Conservation (phyloP, 83 land plant genomes). For the Picea engelmannii region DNA sequence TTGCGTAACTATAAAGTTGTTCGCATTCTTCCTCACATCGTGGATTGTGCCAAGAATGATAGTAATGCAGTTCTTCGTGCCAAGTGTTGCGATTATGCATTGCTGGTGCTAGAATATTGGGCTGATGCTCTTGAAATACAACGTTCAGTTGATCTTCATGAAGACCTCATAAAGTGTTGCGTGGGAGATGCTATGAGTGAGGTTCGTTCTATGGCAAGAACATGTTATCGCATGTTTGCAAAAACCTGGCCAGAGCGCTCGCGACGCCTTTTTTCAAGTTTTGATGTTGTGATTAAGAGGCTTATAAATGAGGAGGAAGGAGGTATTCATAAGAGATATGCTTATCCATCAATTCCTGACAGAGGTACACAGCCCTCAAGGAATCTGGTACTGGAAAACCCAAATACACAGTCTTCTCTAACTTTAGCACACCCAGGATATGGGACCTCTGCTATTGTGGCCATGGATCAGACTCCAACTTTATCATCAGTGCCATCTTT, state of each 20-base stretch:
- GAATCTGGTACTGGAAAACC: conserved; percentile 27
- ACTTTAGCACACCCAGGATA: conserved; percentile 50
- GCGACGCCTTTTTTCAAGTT: conserved; percentile 69
- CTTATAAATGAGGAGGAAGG: conserved; percentile 85
- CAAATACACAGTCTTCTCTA: conserved; percentile 26
- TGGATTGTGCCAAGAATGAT: too few species aligned
- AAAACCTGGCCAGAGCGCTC: conserved; percentile 99
- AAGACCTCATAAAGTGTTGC: conserved; percentile 93
- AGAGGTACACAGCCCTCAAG: conserved; percentile 33
- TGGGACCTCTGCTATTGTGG: conserved; percentile 83
- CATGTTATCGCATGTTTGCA: conserved; percentile 90
- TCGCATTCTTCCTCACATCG: too few species aligned
- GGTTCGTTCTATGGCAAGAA: conserved; percentile 94
- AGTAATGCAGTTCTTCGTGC: too few species aligned
- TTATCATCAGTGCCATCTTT: conserved; percentile 50
- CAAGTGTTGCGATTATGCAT: too few species aligned
- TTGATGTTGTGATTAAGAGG: conserved; percentile 59
- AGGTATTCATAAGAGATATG: conserved; percentile 83
- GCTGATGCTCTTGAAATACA: too few species aligned
- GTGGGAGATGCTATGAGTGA: conserved; percentile 99
- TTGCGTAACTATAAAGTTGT: too few species aligned
- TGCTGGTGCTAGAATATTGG: too few species aligned
- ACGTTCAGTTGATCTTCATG: too few species aligned
- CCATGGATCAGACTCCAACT: conserved; percentile 74
- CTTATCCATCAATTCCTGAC: conserved; percentile 85